Base-by-base conservation (phyloP, 108 stramenopile species). In the Schizochytrium sp. region DNA sequence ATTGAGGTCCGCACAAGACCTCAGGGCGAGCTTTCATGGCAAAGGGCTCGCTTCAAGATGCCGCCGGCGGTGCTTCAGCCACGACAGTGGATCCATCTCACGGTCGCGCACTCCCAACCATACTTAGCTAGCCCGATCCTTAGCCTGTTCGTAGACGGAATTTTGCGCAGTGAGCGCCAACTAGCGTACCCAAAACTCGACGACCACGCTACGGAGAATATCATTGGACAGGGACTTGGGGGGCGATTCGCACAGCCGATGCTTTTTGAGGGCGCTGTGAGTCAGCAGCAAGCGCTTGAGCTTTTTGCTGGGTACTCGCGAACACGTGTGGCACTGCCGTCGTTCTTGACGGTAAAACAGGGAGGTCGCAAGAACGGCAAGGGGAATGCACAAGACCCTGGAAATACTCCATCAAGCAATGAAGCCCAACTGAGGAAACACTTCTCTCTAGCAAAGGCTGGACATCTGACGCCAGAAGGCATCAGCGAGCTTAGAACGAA, bases 141-240 rank as follows among this genome's bases (percentile, higher is more conserved):
- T 2, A 10, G 76, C 28, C 10, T 83, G 38, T 83, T 47, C 28
- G 28, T 83, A 0, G 76, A 83, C 76, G 47, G 50, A 10, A 40
- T 49, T 10, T n/a, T 19, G 15, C 50, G 53, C 10, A 47, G 38
- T 42, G 76, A 83, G 15, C 5, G 8, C 15, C 76, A 83, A 53
- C 76, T 83, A 5, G 76, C 76, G n/a, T 83, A 83, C 47, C 76
- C 76, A 5, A 55, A 49, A 50, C 50, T 83, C 10, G 76, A 83
- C 7, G 76, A 83, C 28, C 76, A 83, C 53, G 76, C 76, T 55
- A 55, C 53, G 5, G 53, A 83, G 28, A 83, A 83, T 28, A 55
- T 55, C 53, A 55, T 83, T 40, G 76, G 76, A 7, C 50, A 55
- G 40, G 76, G 76, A 5, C 53, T 83, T 42, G 76, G 76, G 5